Base-by-base conservation (phyloP, 2,329 filamentous ascomycete genomes). In the Cladosporium sp. region DNA sequence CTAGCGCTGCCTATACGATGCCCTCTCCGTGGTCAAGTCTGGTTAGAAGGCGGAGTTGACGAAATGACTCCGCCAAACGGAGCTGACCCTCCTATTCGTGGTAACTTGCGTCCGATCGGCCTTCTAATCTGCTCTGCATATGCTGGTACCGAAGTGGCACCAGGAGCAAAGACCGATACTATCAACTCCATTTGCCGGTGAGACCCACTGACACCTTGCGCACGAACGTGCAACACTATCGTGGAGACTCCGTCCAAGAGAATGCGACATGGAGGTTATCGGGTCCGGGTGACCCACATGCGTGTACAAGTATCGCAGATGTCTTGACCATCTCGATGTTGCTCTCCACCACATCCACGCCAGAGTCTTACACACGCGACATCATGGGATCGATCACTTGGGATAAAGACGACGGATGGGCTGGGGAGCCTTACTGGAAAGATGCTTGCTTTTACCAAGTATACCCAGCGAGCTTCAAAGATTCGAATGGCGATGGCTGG, bases 401-500 rank as follows among this genome's bases (percentile, higher is more conserved):
- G 60, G 60, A 62, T 29, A 62, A 62, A 37, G 33, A 53, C 49
- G 53, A 37, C 12, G 60, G 60, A 49, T 62, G 60, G 60, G 49
- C 46, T 6, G 49, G 60, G n/a, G 60, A 62, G 87, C 0, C 62
- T n/a, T 82, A 80, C 79, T 82, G 80, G 80, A 82, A 82, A 69
- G 79, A 80, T 68, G 78, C 78, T 1, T 73, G 75, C 2, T 78
- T 80, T 55, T 82, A 82, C 50, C 77, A 82, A 68, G 75, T 80
- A 58, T 81, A 80, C 66, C 79, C 79, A 2, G 75, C 77, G 4
- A 73, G 71, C 29, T 83, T 82, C 71, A 76, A 77, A 68, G 80
- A 83, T 70, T 81, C 82, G 65, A 85, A 86, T 65, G 81, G 80
- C 49, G 84, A 86, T 70, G 85, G 88, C 60, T 79, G 85, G 69